Percentiles rank a stretch among this genome's conserved stretches.
These are phyloP conservation scores for Gastroboletus turbinatus DNA, from an alignment of 1,284 basidiomycete genomes.

Conservation along the genomic window DNA sequence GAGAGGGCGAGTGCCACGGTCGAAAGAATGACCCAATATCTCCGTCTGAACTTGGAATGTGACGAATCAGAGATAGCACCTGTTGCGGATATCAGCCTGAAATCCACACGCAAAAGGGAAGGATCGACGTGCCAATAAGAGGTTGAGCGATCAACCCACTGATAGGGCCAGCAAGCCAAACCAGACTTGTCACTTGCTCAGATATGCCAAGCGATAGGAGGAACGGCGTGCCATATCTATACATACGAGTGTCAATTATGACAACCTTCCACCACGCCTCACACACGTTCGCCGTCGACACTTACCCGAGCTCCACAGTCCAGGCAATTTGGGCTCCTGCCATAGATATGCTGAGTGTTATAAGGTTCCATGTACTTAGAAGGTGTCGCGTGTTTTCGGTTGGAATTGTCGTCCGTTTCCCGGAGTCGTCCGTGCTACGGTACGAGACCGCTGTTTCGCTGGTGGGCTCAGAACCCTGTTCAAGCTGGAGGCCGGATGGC, in stretches of 20 bases:
- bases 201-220: conserved; percentile 86
- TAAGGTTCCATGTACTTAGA: conserved; percentile 70
- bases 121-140: conserved; percentile 69
- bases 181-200: conserved; percentile 88
- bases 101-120: conserved; percentile 6
- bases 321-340: conserved; percentile 90
- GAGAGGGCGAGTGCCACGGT: conserved; percentile 73
- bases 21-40: conserved; percentile 87
- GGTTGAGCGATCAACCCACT: conserved; percentile 94
- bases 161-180: conserved; percentile 96
- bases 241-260: conserved; percentile 9
- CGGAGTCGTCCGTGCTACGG: conserved; percentile 18
- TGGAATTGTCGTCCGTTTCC: conserved; percentile 21
- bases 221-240: conserved; percentile 92
- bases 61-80: conserved; percentile 94
- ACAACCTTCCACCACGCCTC: conserved; percentile 20
- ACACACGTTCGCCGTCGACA: conserved; percentile 13
- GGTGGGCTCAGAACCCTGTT: conserved; percentile 18
- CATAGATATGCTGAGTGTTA: conserved; percentile 81
- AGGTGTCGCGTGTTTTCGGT: conserved; percentile 32
- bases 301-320: conserved; percentile 88
- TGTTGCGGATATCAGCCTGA: conserved; percentile 36
- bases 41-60: conserved; percentile 80
- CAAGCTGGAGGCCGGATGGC: conserved; percentile 23
- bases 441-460: conserved; percentile 25